Evolutionary conservation across 345 rosid genomes (phyloP), one percentile per base, ranked within the genome.

Genomic region (Citrus glauca): DNA sequence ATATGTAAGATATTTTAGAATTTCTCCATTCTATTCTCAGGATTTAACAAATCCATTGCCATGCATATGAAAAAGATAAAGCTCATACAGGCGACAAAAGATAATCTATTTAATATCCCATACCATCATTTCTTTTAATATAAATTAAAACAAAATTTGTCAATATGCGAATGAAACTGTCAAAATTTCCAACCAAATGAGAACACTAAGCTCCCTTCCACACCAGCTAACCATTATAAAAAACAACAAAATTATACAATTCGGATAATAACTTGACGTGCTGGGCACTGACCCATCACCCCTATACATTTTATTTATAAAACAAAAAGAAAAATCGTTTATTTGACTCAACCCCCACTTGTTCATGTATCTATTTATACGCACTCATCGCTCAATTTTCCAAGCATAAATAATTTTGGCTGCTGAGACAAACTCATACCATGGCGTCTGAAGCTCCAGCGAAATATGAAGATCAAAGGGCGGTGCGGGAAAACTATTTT

Each of bases 401-500:
- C 79, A 22, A 55, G 33, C 11, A 30, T 1, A 30, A 55, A 6
- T 10, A 1, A 22, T 13, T 57, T 30, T 7, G 32, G 50, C 65
- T 82, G 70, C 78, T 25, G 22, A 3, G 10, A 72, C 5, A 53
- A 53, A 0, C 57, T 17, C 1, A 53, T 17, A 53, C 7, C 0
- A 53, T 53, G 57, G 22, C 32, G 77, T 69, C 83, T 4, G 85
- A 81, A 75, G 74, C 80, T 42, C 83, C 74, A 1, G 37, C 71
- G 33, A 69, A 75, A 24, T 56, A 82, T 0, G 76, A 67, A 48
- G 79, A 78, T 27, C 60, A 78, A 20, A 77, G 55, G 17, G 75
- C 78, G 0, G 64, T 77, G 17, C 14, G 27, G 1, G 50, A 70
- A 2, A 82, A 78, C 25, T 85, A 72, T 71, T 76, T 79, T 27